phyloP scores from a whole-genome alignment of 2,329 filamentous ascomycete species.

The Paecilomyces fulvus region DNA sequence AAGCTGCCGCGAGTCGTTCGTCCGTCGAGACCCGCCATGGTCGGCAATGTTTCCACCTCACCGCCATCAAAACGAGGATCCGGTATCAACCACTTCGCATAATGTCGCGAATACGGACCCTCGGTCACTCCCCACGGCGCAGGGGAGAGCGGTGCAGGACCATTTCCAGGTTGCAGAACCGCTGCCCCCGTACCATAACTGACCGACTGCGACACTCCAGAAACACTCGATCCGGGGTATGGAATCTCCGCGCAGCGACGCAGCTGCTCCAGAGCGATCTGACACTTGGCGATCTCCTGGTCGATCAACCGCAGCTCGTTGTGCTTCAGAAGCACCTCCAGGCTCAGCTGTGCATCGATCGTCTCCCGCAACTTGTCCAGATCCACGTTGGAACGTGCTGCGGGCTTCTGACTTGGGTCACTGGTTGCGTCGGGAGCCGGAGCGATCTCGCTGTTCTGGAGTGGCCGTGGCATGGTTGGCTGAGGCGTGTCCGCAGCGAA shows the following conservation, averaged over 20 bases:
- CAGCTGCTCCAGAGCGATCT: conserved; percentile 85
- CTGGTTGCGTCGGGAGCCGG: conserved; percentile 2
- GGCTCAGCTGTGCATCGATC: conserved; percentile 78
- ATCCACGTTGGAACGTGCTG: conserved; percentile 17
- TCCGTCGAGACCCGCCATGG: conserved; percentile 48
- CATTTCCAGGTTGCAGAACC: conserved; percentile 53
- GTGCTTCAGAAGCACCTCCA: conserved; percentile 90
- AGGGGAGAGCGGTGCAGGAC: conserved; percentile 64
- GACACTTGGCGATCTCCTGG: conserved; percentile 92
- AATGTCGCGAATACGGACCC: conserved; percentile 89
- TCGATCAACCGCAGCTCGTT: conserved; percentile 89
- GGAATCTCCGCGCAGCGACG: conserved; percentile 87
- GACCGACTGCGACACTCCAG: conserved; percentile 55
- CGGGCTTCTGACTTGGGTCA: conserved; percentile 12
- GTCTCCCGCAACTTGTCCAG: conserved; percentile 54
- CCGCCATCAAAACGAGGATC: conserved; percentile 76
- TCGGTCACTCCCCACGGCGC: conserved; percentile 85
- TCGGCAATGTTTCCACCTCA: conserved; percentile 21
- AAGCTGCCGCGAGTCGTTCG: conserved; percentile 72
- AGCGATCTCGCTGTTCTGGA: neutral
- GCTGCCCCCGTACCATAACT: conserved; percentile 67
- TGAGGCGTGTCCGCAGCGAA: neutral
- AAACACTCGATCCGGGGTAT: conserved; percentile 63
- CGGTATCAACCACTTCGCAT: conserved; percentile 88
- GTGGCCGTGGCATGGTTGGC: neutral